A percentile compares a stretch with the other conserved stretches of the same genome.
Evolutionary conservation across 345 rosid species (phyloP).

Genomic region (Gossypium stocksii): DNA sequence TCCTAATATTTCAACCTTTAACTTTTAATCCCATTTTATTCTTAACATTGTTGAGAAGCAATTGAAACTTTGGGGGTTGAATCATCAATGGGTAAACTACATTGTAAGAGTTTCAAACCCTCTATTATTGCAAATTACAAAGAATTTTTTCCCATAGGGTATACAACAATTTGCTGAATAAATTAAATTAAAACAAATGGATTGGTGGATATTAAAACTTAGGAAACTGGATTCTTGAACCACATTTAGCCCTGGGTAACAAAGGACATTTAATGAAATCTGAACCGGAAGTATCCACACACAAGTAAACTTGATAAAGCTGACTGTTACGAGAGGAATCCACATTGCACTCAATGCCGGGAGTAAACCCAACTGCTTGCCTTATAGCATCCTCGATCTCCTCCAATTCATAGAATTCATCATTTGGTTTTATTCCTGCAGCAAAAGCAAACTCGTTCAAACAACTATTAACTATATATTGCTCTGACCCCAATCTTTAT

Average conservation of each 20-base stretch:
- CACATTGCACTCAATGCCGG: slow-evolving; percentile 59
- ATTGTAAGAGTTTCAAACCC: neutral
- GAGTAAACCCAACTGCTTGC: slow-evolving; percentile 40
- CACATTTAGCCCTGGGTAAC: slow-evolving; percentile 40
- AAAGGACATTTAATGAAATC: slow-evolving; percentile 63
- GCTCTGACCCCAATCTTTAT: neutral
- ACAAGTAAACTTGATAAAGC: slow-evolving; percentile 50
- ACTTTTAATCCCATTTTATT: no score
- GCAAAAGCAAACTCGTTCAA: neutral
- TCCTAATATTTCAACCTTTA: no score
- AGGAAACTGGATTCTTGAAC: slow-evolving; percentile 50
- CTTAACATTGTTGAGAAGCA: neutral
- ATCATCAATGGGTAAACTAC: neutral
- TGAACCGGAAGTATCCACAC: slow-evolving; percentile 66
- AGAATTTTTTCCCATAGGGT: neutral
- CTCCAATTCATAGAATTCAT: slow-evolving; percentile 39
- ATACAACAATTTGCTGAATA: neutral
- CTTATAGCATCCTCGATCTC: slow-evolving; percentile 43
- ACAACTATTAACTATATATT: no score
- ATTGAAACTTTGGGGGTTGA: neutral
- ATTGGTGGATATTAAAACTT: slow-evolving; percentile 33
- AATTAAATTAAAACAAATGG: neutral
- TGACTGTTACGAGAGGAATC: slow-evolving; percentile 46
- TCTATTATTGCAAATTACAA: neutral
- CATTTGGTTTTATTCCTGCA: slow-evolving; percentile 60